Percentiles rank a stretch among this genome's conserved stretches.
phyloP scores from a whole-genome alignment of 306 rosid species.

The Dryas octopetala region DNA sequence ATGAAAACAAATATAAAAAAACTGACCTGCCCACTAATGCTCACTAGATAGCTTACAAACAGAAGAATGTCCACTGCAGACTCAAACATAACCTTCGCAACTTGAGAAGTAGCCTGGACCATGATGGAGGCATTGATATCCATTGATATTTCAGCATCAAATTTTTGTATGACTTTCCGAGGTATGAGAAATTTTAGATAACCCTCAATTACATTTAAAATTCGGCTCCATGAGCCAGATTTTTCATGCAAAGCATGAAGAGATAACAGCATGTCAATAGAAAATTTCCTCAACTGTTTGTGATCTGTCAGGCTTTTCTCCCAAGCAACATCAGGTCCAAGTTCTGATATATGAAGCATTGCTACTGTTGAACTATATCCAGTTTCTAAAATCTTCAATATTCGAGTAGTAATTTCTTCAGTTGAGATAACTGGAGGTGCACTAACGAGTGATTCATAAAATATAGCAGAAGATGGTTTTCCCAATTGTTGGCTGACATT shows the following conservation, averaged over 20 bases:
- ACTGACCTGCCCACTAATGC: slow-evolving; percentile 81
- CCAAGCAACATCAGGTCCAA: slow-evolving; percentile 47
- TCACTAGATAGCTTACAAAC: slow-evolving; percentile 80
- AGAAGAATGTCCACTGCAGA: slow-evolving; percentile 79
- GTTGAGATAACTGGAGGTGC: slow-evolving; percentile 48
- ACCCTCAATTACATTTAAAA: slow-evolving; percentile 62
- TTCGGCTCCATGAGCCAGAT: slow-evolving; percentile 69
- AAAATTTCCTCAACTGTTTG: slow-evolving; percentile 71
- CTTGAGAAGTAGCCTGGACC: slow-evolving; percentile 85
- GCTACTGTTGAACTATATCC: slow-evolving; percentile 65
- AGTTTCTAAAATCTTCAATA: slow-evolving; percentile 69
- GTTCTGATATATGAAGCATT: slow-evolving; percentile 34
- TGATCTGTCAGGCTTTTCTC: slow-evolving; percentile 61
- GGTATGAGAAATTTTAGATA: slow-evolving; percentile 84
- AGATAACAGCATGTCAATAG: slow-evolving; percentile 71
- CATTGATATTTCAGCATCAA: slow-evolving; percentile 45
- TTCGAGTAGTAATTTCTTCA: slow-evolving; percentile 60
- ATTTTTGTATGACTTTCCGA: slow-evolving; percentile 45
- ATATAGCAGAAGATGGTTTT: slow-evolving; percentile 69
- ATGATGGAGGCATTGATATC: slow-evolving; percentile 58
- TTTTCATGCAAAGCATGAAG: slow-evolving; percentile 71
- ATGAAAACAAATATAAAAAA: slow-evolving; percentile 11
- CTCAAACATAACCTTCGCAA: slow-evolving; percentile 84
- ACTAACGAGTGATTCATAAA: slow-evolving; percentile 68
- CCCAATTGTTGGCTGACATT: slow-evolving; percentile 78